Conservation (phyloP, 1,139 yeast species). For the Taphrina deformans region DNA sequence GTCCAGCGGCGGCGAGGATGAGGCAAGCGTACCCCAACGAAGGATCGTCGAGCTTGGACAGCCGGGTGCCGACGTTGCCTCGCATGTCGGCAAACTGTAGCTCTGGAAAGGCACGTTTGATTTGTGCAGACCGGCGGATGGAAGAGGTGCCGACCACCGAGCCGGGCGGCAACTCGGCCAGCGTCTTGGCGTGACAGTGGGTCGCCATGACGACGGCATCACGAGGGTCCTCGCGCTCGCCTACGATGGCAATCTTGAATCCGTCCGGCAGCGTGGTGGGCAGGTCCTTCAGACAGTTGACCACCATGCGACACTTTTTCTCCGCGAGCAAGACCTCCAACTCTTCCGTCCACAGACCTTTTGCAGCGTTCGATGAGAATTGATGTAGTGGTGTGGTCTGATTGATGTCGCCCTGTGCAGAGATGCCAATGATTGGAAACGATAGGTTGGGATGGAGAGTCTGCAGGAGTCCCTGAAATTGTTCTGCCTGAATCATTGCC, state of each 20-base stretch:
- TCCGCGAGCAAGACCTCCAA: slow-evolving; percentile 73
- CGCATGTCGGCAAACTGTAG: slow-evolving; percentile 66
- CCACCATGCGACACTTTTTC: slow-evolving; percentile 79
- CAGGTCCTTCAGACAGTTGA: slow-evolving; percentile 92
- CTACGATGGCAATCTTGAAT: slow-evolving; percentile 83
- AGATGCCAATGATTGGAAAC: slow-evolving; percentile 73
- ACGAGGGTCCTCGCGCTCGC: slow-evolving; percentile 64
- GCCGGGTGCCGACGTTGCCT: slow-evolving; percentile 59
- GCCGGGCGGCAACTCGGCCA: slow-evolving; percentile 78
- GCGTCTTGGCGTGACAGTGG: slow-evolving; percentile 61
- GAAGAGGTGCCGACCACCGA: slow-evolving; percentile 92
- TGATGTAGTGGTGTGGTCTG: slow-evolving; percentile 83
- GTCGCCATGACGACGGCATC: slow-evolving; percentile 86
- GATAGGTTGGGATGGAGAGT: slow-evolving; percentile 60
- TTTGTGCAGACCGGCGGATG: slow-evolving; percentile 83
- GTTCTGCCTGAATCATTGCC: slow-evolving; percentile 83
- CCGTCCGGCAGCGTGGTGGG: slow-evolving; percentile 90
- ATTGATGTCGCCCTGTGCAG: slow-evolving; percentile 87
- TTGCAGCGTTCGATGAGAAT: slow-evolving; percentile 69
- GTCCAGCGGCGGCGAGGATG: slow-evolving; percentile 89
- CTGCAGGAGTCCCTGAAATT: slow-evolving; percentile 63
- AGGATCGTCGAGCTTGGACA: slow-evolving; percentile 69
- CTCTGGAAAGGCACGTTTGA: slow-evolving; percentile 59
- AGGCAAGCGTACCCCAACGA: slow-evolving; percentile 71
- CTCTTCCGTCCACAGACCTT: slow-evolving; percentile 94